These are phyloP conservation scores for Plasmodium knowlesi DNA, from an alignment of 169 alveolate species.

Conservation along the genomic window DNA sequence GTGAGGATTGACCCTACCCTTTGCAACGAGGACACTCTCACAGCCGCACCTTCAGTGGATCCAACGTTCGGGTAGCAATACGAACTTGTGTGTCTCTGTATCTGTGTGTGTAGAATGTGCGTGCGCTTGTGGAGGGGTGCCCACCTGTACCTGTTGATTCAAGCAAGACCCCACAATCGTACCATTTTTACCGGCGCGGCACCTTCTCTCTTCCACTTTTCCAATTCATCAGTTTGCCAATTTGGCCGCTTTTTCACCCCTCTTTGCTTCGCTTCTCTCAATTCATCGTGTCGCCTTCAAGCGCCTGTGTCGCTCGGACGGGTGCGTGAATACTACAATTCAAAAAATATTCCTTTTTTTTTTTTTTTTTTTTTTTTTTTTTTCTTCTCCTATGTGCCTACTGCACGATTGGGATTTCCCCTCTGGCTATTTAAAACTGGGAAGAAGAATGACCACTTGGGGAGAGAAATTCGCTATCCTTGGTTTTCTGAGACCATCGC, in stretches of 20 bases:
- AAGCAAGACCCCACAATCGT: not conserved
- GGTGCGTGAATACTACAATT: not conserved
- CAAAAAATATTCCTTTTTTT: no score
- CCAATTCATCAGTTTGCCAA: not conserved
- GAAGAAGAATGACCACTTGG: not conserved
- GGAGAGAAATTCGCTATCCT: not conserved
- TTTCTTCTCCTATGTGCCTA: not conserved
- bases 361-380: no score
- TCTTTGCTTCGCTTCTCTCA: not conserved
- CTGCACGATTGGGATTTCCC: not conserved
- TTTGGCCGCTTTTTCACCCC: not conserved
- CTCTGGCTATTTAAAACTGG: not conserved
- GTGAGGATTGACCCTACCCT: not conserved
- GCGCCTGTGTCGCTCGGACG: not conserved
- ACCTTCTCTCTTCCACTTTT: not conserved
- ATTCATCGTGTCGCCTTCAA: not conserved
- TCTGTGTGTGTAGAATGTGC: no score
- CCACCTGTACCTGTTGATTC: not conserved
- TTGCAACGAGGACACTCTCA: no score
- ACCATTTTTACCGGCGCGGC: not conserved
- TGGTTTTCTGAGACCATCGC: not conserved
- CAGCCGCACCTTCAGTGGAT: no score
- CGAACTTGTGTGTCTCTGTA: not conserved
- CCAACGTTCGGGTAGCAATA: not conserved
- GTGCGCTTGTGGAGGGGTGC: not conserved